Evolutionary conservation across 495 filamentous ascomycete species (phyloP).

Genomic region (Letharia lupina): DNA sequence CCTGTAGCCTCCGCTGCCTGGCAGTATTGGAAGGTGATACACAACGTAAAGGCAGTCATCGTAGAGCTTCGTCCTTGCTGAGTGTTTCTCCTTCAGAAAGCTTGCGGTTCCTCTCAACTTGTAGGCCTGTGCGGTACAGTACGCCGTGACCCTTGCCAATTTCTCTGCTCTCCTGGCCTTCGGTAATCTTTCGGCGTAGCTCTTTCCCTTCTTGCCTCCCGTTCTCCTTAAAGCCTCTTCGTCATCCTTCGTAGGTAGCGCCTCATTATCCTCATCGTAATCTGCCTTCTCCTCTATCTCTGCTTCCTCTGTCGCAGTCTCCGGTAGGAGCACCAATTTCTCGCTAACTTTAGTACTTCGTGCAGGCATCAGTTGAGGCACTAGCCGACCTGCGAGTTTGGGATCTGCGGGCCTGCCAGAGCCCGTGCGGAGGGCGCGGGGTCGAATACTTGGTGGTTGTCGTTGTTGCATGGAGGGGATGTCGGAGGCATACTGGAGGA

Average conservation of each 20-base stretch:
- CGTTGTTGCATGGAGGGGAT: slow-evolving; percentile 92
- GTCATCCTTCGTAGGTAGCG: slow-evolving; percentile 66
- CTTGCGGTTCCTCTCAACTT: slow-evolving; percentile 76
- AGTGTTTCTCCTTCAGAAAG: slow-evolving; percentile 82
- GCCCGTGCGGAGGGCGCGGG: slow-evolving; percentile 43
- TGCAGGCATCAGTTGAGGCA: slow-evolving; percentile 71
- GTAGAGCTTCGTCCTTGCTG: slow-evolving; percentile 95
- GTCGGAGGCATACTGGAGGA: slow-evolving; percentile 88
- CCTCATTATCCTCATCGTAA: slow-evolving; percentile 53
- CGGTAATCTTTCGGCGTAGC: slow-evolving; percentile 87
- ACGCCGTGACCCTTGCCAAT: slow-evolving; percentile 83
- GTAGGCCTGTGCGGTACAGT: slow-evolving; percentile 91
- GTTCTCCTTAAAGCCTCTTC: slow-evolving; percentile 61
- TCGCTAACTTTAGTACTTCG: slow-evolving; percentile 88
- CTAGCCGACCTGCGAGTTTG: slow-evolving; percentile 36
- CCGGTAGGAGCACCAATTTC: slow-evolving; percentile 91
- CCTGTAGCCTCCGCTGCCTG: slow-evolving; percentile 76
- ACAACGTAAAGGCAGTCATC: slow-evolving; percentile 96
- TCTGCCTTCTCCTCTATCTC: slow-evolving; percentile 46
- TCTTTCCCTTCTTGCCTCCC: slow-evolving; percentile 67
- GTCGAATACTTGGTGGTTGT: slow-evolving; percentile 53
- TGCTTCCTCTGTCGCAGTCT: slow-evolving; percentile 47
- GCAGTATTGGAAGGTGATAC: slow-evolving; percentile 84
- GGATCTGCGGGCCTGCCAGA: slow-evolving; percentile 35
- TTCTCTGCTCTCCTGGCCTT: slow-evolving; percentile 83